Base-by-base conservation (phyloP, 192 early-diverging fungal species). In the Coemansia sp. region DNA sequence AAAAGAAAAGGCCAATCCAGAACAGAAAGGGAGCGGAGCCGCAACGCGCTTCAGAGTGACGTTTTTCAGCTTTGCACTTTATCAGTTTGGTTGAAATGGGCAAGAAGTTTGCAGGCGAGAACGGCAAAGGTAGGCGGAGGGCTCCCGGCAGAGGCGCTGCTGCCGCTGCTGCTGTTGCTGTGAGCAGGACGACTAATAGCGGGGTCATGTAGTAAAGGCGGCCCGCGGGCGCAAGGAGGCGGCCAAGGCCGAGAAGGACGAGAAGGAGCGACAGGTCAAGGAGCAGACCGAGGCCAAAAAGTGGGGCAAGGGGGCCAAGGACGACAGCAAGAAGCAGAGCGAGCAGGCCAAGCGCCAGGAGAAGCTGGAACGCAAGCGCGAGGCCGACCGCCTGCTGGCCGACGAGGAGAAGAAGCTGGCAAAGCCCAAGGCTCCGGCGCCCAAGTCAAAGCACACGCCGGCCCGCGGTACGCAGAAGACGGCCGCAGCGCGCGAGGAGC, bases 141-240 rank as follows among this genome's bases (percentile, higher is more conserved):
- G n/a, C 9, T 3, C 4, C 19, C 13, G 12, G 17, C 3, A 40
- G 51, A 29, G 20, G 18, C 25, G 14, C 1, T 4, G 2, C 2
- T 12, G 4, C n/a, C 10, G 10, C n/a, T 17, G 5, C 7, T 18
- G 13, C 28, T 30, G 20, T 31, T n/a, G 11, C 27, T 37, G 23
- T 36, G 9, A 5, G 13, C 46, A 11, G 33, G 30, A 26, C 14
- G 16, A 17, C 32, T 13, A 23, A 12, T 13, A 32, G 27, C 22
- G 12, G n/a, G 8, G 2, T 4, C 9, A 11, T 44, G 23, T 63
- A 83, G 84, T 75, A 5, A 67, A 65, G 18, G 82, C 85, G 9
- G 87, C 87, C 7, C 87, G 85, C 33, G 86, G 86, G 38, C 79
- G 78, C 42, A 90, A 91, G 78, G 78, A 80, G 2, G 80, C 73